phyloP scores from a whole-genome alignment of 305 asterid genomes.

The Plantago lanceolata region DNA sequence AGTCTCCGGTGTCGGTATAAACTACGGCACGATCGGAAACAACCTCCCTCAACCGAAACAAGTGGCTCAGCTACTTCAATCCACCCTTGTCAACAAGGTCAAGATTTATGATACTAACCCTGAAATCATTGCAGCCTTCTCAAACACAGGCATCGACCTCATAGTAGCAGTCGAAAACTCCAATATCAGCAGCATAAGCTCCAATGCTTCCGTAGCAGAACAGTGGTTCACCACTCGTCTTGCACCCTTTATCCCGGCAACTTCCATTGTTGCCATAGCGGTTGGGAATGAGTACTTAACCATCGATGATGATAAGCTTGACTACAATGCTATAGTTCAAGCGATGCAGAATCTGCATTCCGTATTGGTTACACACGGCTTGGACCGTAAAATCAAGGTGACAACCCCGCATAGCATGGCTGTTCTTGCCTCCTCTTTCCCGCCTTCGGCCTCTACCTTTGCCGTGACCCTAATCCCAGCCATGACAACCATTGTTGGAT shows the following conservation, averaged over 20 bases:
- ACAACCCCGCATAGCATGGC: slow-evolving; percentile 84
- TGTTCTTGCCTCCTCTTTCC: slow-evolving; percentile 58
- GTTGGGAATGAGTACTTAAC: slow-evolving; percentile 80
- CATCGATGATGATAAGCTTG: slow-evolving; percentile 50
- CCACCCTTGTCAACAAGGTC: slow-evolving; percentile 57
- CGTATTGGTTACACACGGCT: slow-evolving; percentile 50
- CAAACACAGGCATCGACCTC: slow-evolving; percentile 74
- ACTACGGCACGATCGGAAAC: slow-evolving; percentile 83
- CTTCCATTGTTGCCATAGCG: slow-evolving; percentile 60
- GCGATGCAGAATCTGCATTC: slow-evolving; percentile 66
- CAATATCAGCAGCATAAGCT: slow-evolving; percentile 45
- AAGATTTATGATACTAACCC: slow-evolving; percentile 90
- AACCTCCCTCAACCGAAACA: slow-evolving; percentile 68
- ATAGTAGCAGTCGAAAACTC: slow-evolving; percentile 69
- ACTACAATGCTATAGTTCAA: slow-evolving; percentile 50
- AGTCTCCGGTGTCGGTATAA: slow-evolving; percentile 46
- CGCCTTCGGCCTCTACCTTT: slow-evolving; percentile 64
- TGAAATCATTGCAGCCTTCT: slow-evolving; percentile 65
- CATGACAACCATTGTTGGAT: slow-evolving; percentile 49
- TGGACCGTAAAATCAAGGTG: slow-evolving; percentile 54
- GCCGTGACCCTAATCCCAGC: slow-evolving; percentile 43
- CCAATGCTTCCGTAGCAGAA: slow-evolving; percentile 39
- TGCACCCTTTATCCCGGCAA: slow-evolving; percentile 55
- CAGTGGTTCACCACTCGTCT: slow-evolving; percentile 68
- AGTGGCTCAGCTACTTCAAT: slow-evolving; percentile 61